Evolutionary conservation across 1,284 basidiomycete genomes (phyloP).

Genomic region (Rhodotorula sp.): DNA sequence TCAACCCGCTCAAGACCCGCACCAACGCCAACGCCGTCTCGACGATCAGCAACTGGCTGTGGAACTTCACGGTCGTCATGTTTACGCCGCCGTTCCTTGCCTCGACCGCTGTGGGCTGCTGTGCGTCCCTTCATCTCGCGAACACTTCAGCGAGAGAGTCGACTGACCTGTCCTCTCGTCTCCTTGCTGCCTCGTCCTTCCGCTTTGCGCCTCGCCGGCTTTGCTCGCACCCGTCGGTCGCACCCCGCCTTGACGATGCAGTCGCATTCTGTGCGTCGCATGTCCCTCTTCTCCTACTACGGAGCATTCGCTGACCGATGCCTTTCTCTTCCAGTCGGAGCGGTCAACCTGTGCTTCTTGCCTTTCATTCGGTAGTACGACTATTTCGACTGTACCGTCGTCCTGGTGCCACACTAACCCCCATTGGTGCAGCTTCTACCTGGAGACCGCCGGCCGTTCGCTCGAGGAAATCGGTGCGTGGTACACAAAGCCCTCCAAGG

Average conservation of each 20-base stretch:
- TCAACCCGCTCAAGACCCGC: slow-evolving; percentile 56
- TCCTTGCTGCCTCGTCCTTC: too few species aligned
- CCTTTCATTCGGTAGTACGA: slow-evolving; percentile 26
- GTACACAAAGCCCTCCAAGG: too few species aligned
- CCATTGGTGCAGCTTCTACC: slow-evolving; percentile 29
- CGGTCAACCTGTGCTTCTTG: slow-evolving; percentile 39
- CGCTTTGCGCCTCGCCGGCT: too few species aligned
- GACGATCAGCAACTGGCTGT: slow-evolving; percentile 55
- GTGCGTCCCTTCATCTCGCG: slow-evolving; percentile 42
- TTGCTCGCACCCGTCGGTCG: too few species aligned
- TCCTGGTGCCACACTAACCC: too few species aligned
- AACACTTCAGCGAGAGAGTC: too few species aligned
- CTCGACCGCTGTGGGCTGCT: slow-evolving; percentile 27
- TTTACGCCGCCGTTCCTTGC: slow-evolving; percentile 43
- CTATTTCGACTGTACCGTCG: too few species aligned
- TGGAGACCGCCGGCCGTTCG: slow-evolving; percentile 41
- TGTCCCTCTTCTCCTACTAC: too few species aligned
- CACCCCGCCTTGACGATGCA: too few species aligned
- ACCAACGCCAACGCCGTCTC: slow-evolving; percentile 59
- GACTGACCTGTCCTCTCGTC: too few species aligned
- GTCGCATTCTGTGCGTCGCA: too few species aligned
- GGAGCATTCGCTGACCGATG: too few species aligned
- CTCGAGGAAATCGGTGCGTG: slow-evolving; percentile 35
- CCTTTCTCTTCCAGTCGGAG: slow-evolving; percentile 5
- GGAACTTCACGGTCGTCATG: slow-evolving; percentile 41